Percentiles rank a stretch among this genome's conserved stretches.
Evolutionary conservation across 2,329 filamentous ascomycete genomes (phyloP).

Genomic region (Catunica adiposa): DNA sequence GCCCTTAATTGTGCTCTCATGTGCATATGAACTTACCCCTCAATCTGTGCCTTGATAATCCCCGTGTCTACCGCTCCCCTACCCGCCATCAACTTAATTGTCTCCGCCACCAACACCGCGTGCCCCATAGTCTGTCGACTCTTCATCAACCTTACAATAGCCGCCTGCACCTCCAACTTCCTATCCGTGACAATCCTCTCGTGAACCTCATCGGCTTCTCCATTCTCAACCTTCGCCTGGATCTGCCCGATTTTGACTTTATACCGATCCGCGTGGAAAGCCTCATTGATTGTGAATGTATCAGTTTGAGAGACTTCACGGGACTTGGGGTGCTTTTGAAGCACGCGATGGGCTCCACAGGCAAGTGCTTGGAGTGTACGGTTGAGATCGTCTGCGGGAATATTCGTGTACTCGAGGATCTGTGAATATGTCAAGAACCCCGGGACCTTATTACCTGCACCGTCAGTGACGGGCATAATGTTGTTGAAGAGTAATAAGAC

Average conservation of each 20-base stretch:
- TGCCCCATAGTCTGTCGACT: constrained; percentile 74
- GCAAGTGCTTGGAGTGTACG: constrained; percentile 90
- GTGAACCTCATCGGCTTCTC: constrained; percentile 80
- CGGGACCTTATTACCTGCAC: constrained; percentile 22
- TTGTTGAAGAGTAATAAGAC: constrained; percentile 84
- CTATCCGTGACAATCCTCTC: constrained; percentile 76
- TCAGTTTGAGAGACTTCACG: constrained; percentile 64
- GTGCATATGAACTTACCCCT: constrained; percentile 59
- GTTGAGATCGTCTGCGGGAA: constrained; percentile 62
- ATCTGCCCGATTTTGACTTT: constrained; percentile 98
- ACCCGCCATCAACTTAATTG: constrained; percentile 77
- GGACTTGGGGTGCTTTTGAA: constrained; percentile 42
- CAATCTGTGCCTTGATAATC: constrained; percentile 95
- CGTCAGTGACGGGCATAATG: constrained; percentile 22
- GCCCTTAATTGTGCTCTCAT: not conserved
- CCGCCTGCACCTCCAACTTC: constrained; percentile 92
- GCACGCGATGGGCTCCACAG: constrained; percentile 71
- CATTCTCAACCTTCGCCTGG: constrained; percentile 22
- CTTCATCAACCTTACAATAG: constrained; percentile 96
- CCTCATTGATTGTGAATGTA: constrained; percentile 65
- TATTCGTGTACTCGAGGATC: constrained; percentile 56
- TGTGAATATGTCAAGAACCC: constrained; percentile 53
- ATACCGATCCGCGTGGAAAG: constrained; percentile 66
- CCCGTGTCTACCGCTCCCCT: constrained; percentile 69
- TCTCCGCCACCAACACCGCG: constrained; percentile 73